A percentile compares a stretch with the other conserved stretches of the same genome.
These are phyloP conservation scores for Coriolopsis trogii DNA, from an alignment of 1,284 basidiomycete genomes.

Conservation along the genomic window DNA sequence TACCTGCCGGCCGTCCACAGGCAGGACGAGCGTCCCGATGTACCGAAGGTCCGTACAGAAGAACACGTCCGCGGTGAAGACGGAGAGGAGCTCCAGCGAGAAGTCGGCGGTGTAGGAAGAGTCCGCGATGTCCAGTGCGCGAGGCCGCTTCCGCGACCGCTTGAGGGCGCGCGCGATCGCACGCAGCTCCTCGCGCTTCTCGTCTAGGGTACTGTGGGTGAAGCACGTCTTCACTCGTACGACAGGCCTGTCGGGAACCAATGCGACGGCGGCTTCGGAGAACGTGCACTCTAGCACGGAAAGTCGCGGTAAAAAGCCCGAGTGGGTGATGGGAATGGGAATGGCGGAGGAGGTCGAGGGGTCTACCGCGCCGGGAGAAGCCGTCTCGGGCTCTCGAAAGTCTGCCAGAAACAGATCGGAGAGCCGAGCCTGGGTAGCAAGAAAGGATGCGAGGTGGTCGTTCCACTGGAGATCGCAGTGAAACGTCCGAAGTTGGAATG, in stretches of 20 bases:
- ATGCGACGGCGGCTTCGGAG: constrained; percentile 56
- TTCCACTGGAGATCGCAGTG: constrained; percentile 72
- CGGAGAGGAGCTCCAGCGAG: constrained; percentile 51
- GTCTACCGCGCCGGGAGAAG: constrained; percentile 9
- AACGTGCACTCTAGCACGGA: constrained; percentile 65
- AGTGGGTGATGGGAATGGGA: constrained; percentile 30
- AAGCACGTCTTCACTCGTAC: constrained; percentile 70
- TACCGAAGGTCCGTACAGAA: constrained; percentile 46
- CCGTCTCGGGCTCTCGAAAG: constrained; percentile 40
- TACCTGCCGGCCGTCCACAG: constrained; percentile 47
- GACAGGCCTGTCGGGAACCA: constrained; percentile 60
- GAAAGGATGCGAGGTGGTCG: constrained; percentile 51
- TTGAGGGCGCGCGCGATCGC: constrained; percentile 48
- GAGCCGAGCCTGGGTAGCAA: constrained; percentile 52
- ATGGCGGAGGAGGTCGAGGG: constrained; percentile 5
- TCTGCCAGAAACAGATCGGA: constrained; percentile 62
- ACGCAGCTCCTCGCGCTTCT: constrained; percentile 54
- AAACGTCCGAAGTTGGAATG: constrained; percentile 57
- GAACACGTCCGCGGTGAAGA: constrained; percentile 38
- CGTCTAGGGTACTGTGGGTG: constrained; percentile 48
- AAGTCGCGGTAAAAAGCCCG: constrained; percentile 47
- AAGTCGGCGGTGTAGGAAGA: constrained; percentile 56
- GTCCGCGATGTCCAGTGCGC: constrained; percentile 62
- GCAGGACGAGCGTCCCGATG: constrained; percentile 62
- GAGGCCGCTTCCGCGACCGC: constrained; percentile 44